These are phyloP conservation scores for Trypethelium eluteriae DNA, from an alignment of 495 filamentous ascomycete genomes.

Conservation along the genomic window DNA sequence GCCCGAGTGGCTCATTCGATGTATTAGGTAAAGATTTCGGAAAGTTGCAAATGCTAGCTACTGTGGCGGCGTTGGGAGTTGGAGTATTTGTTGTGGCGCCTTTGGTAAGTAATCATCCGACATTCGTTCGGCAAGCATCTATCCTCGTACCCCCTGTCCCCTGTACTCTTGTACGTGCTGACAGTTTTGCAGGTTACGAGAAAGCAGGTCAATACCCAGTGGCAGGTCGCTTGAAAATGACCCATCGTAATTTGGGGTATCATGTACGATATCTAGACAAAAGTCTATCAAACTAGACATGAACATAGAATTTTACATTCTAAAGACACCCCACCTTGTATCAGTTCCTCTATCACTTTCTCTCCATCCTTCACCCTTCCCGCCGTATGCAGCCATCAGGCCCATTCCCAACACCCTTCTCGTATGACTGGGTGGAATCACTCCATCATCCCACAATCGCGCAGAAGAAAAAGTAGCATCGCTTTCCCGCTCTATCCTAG, in stretches of 20 bases:
- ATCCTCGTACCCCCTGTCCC: background rate
- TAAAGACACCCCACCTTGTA: slow-evolving; percentile 89
- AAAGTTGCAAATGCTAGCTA: slow-evolving; percentile 73
- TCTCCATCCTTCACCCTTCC: slow-evolving; percentile 35
- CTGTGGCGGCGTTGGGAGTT: slow-evolving; percentile 65
- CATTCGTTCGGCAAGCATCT: background rate
- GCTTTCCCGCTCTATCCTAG: slow-evolving; percentile 82
- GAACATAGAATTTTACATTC: slow-evolving; percentile 56
- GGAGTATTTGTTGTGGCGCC: slow-evolving; percentile 73
- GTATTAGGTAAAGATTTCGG: slow-evolving; percentile 87
- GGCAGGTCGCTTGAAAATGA: slow-evolving; percentile 28
- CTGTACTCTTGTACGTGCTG: background rate
- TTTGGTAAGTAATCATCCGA: slow-evolving; percentile 52
- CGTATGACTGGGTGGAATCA: slow-evolving; percentile 86
- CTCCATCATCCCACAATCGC: slow-evolving; percentile 90
- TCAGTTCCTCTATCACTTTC: slow-evolving; percentile 32
- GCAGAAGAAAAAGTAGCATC: slow-evolving; percentile 82
- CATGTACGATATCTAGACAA: background rate
- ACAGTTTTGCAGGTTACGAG: slow-evolving; percentile 37
- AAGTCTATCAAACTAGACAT: background rate
- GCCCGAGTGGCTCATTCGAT: slow-evolving; percentile 83
- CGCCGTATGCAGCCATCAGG: slow-evolving; percentile 59
- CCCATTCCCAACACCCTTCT: slow-evolving; percentile 74
- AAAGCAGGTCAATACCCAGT: slow-evolving; percentile 48
- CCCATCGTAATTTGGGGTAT: background rate